phyloP scores from a whole-genome alignment of 352 stramenopile species.

The Phytophthora sojae region DNA sequence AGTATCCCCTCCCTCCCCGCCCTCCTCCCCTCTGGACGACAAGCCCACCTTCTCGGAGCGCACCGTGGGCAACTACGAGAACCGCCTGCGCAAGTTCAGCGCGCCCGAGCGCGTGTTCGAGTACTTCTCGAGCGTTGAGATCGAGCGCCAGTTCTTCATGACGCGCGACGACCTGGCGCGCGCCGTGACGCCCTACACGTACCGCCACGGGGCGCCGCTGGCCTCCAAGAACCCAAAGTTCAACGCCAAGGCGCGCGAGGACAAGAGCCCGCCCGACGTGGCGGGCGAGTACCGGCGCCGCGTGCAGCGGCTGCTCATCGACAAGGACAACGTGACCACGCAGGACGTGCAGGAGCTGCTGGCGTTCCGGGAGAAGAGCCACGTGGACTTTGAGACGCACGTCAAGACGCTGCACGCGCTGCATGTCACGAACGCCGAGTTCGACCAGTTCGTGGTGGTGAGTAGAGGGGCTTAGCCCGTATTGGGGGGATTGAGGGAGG shows the following conservation, averaged over 20 bases:
- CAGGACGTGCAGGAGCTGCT: conserved; percentile 63
- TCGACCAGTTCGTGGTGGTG: conserved; percentile 79
- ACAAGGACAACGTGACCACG: conserved; percentile 54
- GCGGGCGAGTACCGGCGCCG: conserved; percentile 61
- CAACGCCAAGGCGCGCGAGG: conserved; percentile 64
- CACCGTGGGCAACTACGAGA: conserved; percentile 90
- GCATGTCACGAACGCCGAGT: conserved; percentile 86
- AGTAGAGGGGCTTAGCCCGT: background rate
- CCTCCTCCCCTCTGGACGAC: background rate
- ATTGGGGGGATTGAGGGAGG: background rate
- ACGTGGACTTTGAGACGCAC: conserved; percentile 88
- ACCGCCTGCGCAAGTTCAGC: conserved; percentile 86
- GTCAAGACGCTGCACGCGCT: conserved; percentile 75
- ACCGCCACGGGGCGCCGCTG: conserved; percentile 72
- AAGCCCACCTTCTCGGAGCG: conserved; percentile 78
- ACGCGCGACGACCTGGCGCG: conserved; percentile 81
- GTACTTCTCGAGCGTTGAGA: conserved; percentile 90
- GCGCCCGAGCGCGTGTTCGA: conserved; percentile 90
- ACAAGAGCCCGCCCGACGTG: conserved; percentile 57
- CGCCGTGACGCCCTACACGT: conserved; percentile 88
- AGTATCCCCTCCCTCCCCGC: too few relatives aligned
- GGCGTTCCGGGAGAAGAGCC: conserved; percentile 59
- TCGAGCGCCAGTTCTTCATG: conserved; percentile 87
- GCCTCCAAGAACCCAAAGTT: conserved; percentile 87
- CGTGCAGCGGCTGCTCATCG: conserved; percentile 64